Evolutionary conservation across 495 filamentous ascomycete genomes (phyloP), one percentile per base, ranked within the genome.

Genomic region (Penicillium malachiteum): DNA sequence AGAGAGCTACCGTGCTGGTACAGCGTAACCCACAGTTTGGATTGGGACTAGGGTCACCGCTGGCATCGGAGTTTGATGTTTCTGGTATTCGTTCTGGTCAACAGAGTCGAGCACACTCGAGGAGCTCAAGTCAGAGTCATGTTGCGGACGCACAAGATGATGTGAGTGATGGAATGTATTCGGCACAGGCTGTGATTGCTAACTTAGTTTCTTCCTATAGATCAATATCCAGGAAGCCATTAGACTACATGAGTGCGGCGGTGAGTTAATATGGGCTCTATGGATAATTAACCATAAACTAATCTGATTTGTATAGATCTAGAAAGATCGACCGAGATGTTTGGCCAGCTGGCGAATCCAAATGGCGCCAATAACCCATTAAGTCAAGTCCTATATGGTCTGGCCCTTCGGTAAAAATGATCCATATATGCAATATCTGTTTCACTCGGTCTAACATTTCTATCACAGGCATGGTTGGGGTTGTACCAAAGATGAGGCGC

Each of bases 191-290:
- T 12, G 38, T 16, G 34, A 13, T 5, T 14, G 32, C 7, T 50
- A 34, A 16, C 32, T 51, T 60, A 38, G 59, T 51, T 12, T 14
- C 0, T 32, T 30, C 0, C 7, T 46, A 13, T 59, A 97, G 80
- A 81, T 87, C 32, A 87, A 89, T 73, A 96, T 99, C 52, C 92
- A 96, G 73, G 86, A 94, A 71, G 94, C 95, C n/a, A 97, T 99
- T 71, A 80, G 86, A 63, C 80, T 97, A 53, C 94, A 99, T 70
- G 94, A 99, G 70, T 77, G 75, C 32, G 93, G 94, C 50, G 78
- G 84, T 84, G 71, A 70, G 77, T 69, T 49, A 42, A 17, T 37
- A 14, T 39, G 33, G 37, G 51, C n/a, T 21, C 26, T 13, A 5
- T 5, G 4, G 8, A 17, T 37, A n/a, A n/a, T n/a, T n/a, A n/a